A percentile compares a stretch with the other conserved stretches of the same genome.
Conservation (phyloP, 176 grass and related monocot species). For the Guadua angustifolia region DNA sequence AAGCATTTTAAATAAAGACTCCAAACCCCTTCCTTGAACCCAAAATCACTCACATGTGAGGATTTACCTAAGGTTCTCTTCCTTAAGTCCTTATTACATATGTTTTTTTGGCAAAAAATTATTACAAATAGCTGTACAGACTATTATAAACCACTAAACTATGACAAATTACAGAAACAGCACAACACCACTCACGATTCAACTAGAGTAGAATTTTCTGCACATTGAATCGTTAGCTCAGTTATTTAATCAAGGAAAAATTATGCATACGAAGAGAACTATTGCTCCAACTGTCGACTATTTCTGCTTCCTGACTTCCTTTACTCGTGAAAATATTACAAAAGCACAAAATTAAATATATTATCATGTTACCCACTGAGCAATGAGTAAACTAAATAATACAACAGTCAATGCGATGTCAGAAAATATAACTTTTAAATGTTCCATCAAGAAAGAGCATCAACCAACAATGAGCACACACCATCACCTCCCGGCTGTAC, state of each 20-base stretch:
- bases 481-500: constrained; percentile 53
- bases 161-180: neutral
- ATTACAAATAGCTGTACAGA: neutral
- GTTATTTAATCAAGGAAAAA: constrained; percentile 6
- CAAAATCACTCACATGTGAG: neutral
- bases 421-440: constrained; percentile 5
- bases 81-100: neutral
- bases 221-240: neutral
- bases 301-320: constrained; percentile 12
- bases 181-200: neutral
- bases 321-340: constrained; percentile 6
- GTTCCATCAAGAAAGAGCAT: constrained; percentile 26
- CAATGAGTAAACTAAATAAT: neutral
- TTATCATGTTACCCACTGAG: constrained; percentile 18
- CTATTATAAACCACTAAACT: neutral
- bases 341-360: constrained; percentile 2
- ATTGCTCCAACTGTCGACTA: neutral
- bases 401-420: constrained; percentile 22
- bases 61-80: constrained; percentile 15
- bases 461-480: constrained; percentile 28
- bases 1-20: constrained; percentile 31
- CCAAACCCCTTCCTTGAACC: neutral
- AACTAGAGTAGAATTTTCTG: neutral
- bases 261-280: neutral
- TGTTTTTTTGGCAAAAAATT: neutral